phyloP scores from a whole-genome alignment of 805 yeast species.

The Suhomyces sp. region DNA sequence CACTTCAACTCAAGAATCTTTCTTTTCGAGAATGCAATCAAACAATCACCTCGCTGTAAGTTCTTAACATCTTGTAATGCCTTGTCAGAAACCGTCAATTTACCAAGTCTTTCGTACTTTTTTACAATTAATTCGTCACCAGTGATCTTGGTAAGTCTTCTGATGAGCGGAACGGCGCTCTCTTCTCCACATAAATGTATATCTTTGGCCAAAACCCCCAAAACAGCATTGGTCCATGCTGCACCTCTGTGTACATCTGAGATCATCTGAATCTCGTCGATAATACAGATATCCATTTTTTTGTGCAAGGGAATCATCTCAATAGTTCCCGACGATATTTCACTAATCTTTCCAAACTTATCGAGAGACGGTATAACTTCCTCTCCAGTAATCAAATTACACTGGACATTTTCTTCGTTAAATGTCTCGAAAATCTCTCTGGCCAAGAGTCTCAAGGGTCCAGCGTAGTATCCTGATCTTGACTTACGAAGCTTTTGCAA shows the following conservation, averaged over 20 bases:
- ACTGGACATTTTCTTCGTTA: constrained; percentile 58
- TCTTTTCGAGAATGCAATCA: constrained; percentile 80
- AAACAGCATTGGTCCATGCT: constrained; percentile 90
- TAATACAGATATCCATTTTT: constrained; percentile 79
- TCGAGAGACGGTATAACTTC: constrained; percentile 76
- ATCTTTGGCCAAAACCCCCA: constrained; percentile 84
- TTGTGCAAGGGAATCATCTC: constrained; percentile 81
- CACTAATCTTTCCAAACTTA: constrained; percentile 67
- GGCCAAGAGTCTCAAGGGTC: constrained; percentile 87
- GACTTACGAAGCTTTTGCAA: constrained; percentile 62
- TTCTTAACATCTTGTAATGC: constrained; percentile 34
- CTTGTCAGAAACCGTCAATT: constrained; percentile 51
- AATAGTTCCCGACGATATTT: constrained; percentile 80
- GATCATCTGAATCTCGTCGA: constrained; percentile 97
- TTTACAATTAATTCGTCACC: constrained; percentile 80
- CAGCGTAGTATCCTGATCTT: constrained; percentile 84
- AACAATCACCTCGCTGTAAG: constrained; percentile 75
- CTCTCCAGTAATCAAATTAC: constrained; percentile 94
- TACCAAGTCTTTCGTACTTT: constrained; percentile 71
- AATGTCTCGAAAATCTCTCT: constrained; percentile 87
- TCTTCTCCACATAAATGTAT: constrained; percentile 94
- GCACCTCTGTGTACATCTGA: constrained; percentile 76
- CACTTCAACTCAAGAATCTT: constrained; percentile 68
- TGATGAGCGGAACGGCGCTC: constrained; percentile 68
- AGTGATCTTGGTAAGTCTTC: constrained; percentile 56